These are phyloP conservation scores for Agaricus bisporus DNA, from an alignment of 768 basidiomycete genomes.

Conservation along the genomic window DNA sequence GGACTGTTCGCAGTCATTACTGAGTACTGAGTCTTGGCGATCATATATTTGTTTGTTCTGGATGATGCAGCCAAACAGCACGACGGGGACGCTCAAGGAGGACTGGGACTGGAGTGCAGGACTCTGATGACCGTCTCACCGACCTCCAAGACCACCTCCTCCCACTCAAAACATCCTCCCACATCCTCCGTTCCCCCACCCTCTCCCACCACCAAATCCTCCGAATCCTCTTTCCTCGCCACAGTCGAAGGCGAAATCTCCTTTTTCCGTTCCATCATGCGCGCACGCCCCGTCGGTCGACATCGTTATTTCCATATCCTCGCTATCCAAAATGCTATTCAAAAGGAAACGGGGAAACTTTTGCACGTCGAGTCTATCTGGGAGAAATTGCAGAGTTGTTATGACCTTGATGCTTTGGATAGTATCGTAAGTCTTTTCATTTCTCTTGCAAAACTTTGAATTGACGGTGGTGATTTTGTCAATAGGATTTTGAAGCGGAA, in stretches of 20 bases:
- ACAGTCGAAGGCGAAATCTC: constrained; percentile 79
- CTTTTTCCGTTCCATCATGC: constrained; percentile 79
- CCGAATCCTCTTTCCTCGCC: constrained; percentile 47
- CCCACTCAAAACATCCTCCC: not conserved
- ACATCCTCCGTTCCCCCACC: constrained; percentile 12
- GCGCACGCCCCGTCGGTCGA: constrained; percentile 75
- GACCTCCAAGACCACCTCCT: not conserved
- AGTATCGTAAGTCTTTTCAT: constrained; percentile 43
- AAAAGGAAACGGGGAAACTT: constrained; percentile 59
- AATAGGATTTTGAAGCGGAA: constrained; percentile 38
- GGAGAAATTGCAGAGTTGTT: constrained; percentile 66
- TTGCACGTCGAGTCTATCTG: constrained; percentile 64
- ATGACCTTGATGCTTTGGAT: constrained; percentile 73
- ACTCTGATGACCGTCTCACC: constrained; percentile 7
- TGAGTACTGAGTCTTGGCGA: too few species aligned
- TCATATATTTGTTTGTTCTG: not conserved
- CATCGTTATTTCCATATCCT: constrained; percentile 81
- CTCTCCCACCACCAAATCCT: constrained; percentile 10
- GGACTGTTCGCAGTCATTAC: too few species aligned
- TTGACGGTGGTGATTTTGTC: too few species aligned
- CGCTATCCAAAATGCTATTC: constrained; percentile 64
- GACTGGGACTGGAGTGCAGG: too few species aligned
- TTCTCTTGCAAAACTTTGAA: not conserved
- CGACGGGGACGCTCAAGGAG: too few species aligned
- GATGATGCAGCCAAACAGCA: not conserved